Evolutionary conservation across 106 monocot genomes (phyloP).

Genomic region (Iris macrosiphon): DNA sequence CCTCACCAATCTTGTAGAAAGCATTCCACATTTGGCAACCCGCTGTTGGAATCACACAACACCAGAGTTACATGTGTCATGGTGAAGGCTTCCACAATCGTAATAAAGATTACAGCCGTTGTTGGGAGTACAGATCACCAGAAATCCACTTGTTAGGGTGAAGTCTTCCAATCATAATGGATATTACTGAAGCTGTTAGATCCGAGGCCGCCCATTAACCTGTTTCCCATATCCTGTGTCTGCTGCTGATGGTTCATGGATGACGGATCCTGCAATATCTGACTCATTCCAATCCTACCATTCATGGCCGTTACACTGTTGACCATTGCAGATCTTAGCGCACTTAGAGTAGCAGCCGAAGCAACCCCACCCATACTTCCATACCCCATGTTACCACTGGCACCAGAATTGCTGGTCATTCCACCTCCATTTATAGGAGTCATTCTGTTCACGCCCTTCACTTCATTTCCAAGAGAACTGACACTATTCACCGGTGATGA

Average conservation of each 20-base stretch:
- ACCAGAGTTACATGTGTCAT: too few relatives aligned
- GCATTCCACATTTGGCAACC: too few relatives aligned
- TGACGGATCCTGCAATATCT: constrained; percentile 38
- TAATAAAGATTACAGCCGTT: too few relatives aligned
- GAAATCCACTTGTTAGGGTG: background rate
- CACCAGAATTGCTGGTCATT: constrained; percentile 16
- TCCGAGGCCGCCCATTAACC: constrained; percentile 38
- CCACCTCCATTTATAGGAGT: constrained; percentile 24
- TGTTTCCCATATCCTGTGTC: constrained; percentile 46
- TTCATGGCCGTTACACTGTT: constrained; percentile 40
- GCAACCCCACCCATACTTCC: constrained; percentile 38
- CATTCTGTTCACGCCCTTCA: constrained; percentile 35
- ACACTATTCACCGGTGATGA: constrained; percentile 39
- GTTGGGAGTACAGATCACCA: too few relatives aligned
- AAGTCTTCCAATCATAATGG: constrained; percentile 67
- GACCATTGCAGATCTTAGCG: constrained; percentile 30
- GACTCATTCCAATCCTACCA: constrained; percentile 45
- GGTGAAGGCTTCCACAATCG: too few relatives aligned
- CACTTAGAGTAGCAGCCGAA: constrained; percentile 21
- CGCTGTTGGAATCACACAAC: too few relatives aligned
- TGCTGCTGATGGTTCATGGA: constrained; percentile 40
- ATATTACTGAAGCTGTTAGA: constrained; percentile 65
- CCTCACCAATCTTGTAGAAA: too few relatives aligned
- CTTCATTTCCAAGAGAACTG: constrained; percentile 30
- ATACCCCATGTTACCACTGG: constrained; percentile 27